These are phyloP conservation scores for Lepiota brunneoincarnata DNA, from an alignment of 768 basidiomycete genomes.

Conservation along the genomic window DNA sequence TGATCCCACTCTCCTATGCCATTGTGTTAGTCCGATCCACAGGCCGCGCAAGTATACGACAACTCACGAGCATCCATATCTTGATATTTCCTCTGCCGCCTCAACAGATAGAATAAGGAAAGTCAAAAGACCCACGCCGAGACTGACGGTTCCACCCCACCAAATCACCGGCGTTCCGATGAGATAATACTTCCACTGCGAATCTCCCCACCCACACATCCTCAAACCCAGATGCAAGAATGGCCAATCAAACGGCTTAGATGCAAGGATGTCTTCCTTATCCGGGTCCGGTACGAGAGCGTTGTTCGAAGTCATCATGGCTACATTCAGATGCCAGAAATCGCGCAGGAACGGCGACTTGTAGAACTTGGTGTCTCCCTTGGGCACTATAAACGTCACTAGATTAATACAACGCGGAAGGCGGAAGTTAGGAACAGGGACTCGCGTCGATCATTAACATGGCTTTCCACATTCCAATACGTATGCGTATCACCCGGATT, in stretches of 20 bases:
- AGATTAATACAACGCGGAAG: background rate
- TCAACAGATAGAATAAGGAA: conserved; percentile 71
- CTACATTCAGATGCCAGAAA: conserved; percentile 98
- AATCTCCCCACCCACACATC: conserved; percentile 96
- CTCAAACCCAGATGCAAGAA: conserved; percentile 84
- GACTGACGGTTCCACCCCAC: conserved; percentile 76
- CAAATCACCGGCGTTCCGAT: conserved; percentile 91
- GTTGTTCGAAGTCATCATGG: conserved; percentile 99
- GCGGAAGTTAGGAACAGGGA: conserved; percentile 20
- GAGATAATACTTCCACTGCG: conserved; percentile 88
- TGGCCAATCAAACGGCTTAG: conserved; percentile 92
- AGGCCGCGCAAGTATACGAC: background rate
- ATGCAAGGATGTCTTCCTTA: conserved; percentile 97
- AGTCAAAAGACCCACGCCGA: conserved; percentile 51
- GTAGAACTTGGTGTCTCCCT: conserved; percentile 81
- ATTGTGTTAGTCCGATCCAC: background rate
- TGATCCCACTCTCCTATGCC: conserved; percentile 86
- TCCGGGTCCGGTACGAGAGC: conserved; percentile 96
- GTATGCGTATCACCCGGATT: conserved; percentile 79
- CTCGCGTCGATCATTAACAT: conserved; percentile 94
- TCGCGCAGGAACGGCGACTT: conserved; percentile 91
- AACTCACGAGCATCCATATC: conserved; percentile 86
- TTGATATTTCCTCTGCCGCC: conserved; percentile 83
- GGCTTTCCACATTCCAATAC: conserved; percentile 98
- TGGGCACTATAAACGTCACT: conserved; percentile 57